Evolutionary conservation across 1,284 basidiomycete species (phyloP), one percentile per base, ranked within the genome.

Genomic region (Melanopsichium pennsylvanicum): DNA sequence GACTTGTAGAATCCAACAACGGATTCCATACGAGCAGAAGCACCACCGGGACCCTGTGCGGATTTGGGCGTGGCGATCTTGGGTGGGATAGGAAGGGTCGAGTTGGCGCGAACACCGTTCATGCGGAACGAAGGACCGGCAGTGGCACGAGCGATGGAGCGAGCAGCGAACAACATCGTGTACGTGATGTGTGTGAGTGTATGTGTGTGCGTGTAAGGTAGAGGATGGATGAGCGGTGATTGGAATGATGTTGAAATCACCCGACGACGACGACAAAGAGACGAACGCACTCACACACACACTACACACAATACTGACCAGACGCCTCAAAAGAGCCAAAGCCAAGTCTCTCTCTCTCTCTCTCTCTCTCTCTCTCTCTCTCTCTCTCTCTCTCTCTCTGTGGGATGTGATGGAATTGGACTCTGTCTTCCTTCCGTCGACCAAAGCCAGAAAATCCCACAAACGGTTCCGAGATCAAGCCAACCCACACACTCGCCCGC

Each of bases 1-100:
- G 90, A 91, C 72, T 91, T 93, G 86, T 97, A 97, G 84, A 96
- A 96, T 79, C 90, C 87, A 70, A 96, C 92, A 80, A 96, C 89
- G 33, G 88, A 87, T 56, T 87, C 85, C 54, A 95, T 90, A 72
- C 90, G 88, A 48, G 87, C 87, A 51, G 89, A 90, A 56, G 88
- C 86, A 69, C 91, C 92, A 61, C 89, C 88, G 50, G 89, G 19
- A 82, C 90, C 80, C 83, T 93, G 90, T 64, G 95, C 88, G 75
- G 91, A 88, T 57, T 87, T 86, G 4, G 93, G 93, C 19, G 93
- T 91, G 50, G 93, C 93, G 80, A 97, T 90, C 85, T 97, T 97
- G 50, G 93, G 93, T 38, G 93, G 93, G 75, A 96, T 88, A 64
- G 95, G 87, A 7, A 80, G 70, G 15, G 66, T 38, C 22, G 78